phyloP scores from a whole-genome alignment of 2,329 filamentous ascomycete genomes.

The Cadophora gregata region DNA sequence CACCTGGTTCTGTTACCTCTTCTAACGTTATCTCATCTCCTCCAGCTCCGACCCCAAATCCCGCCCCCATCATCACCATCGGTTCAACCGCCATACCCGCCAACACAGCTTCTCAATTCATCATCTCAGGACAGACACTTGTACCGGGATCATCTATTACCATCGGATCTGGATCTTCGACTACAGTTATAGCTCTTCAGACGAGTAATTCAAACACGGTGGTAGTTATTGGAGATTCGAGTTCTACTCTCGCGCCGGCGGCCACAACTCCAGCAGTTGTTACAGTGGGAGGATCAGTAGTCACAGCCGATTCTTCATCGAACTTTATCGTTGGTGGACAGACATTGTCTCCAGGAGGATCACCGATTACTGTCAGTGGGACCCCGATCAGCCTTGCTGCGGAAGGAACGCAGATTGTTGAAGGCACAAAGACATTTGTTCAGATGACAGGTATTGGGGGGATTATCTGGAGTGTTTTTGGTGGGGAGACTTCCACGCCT shows the following conservation, averaged over 20 bases:
- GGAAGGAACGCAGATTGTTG: slow-evolving; percentile 8
- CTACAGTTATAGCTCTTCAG: slow-evolving; percentile 18
- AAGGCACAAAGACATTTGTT: slow-evolving; percentile 1
- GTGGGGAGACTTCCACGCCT: slow-evolving; percentile 43
- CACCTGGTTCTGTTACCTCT: background rate
- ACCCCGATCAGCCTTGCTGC: slow-evolving; percentile 15
- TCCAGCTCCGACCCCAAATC: background rate
- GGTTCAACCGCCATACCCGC: slow-evolving; percentile 9
- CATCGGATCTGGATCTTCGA: slow-evolving; percentile 16
- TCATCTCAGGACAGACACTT: slow-evolving; percentile 17
- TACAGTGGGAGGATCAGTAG: slow-evolving; percentile 3
- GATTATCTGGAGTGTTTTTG: slow-evolving; percentile 44
- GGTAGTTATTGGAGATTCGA: slow-evolving; percentile 10
- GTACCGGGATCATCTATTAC: slow-evolving; percentile 18
- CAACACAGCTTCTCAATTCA: slow-evolving; percentile 19
- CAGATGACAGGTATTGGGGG: slow-evolving; percentile 2
- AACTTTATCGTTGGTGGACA: slow-evolving; percentile 22
- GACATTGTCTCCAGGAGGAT: slow-evolving; percentile 23
- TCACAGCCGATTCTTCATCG: slow-evolving; percentile 21
- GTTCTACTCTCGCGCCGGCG: slow-evolving; percentile 1
- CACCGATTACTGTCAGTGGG: slow-evolving; percentile 15
- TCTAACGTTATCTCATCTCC: background rate
- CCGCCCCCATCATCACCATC: slow-evolving; percentile 7
- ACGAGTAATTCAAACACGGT: slow-evolving; percentile 11
- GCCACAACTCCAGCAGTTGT: background rate